phyloP scores from a whole-genome alignment of 768 basidiomycete genomes.

The Auricularia sp. region DNA sequence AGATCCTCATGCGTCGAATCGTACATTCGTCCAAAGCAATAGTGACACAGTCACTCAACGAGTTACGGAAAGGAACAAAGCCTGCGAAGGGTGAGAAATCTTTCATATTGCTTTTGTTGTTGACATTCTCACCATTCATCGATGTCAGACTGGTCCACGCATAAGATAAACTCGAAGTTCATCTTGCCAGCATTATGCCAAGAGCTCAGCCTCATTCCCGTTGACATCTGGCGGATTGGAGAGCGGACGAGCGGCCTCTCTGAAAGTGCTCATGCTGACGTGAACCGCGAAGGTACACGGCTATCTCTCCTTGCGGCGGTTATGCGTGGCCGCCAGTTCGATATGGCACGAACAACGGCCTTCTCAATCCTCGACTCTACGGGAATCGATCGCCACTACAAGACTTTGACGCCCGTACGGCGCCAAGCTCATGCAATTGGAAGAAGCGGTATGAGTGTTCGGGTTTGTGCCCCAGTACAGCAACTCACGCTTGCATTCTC shows the following conservation, averaged over 20 bases:
- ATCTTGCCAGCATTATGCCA: neutral
- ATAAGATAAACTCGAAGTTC: neutral
- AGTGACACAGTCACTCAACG: too few species aligned
- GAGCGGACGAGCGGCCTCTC: neutral
- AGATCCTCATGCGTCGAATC: too few species aligned
- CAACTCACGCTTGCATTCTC: too few species aligned
- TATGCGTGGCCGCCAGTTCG: neutral
- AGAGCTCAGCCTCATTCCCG: neutral
- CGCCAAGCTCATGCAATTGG: too few species aligned
- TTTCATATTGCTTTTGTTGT: neutral
- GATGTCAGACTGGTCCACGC: neutral
- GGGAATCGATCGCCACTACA: neutral
- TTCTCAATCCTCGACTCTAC: neutral
- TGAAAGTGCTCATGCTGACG: neutral
- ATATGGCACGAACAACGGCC: neutral
- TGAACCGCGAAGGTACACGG: neutral
- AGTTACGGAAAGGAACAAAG: neutral
- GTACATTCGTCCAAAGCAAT: too few species aligned
- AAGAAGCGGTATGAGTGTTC: too few species aligned
- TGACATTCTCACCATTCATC: too few species aligned
- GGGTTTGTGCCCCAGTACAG: too few species aligned
- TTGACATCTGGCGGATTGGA: neutral
- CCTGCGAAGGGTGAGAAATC: neutral
- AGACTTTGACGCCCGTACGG: neutral
- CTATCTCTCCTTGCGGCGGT: neutral